Conservation (phyloP, 345 rosid genomes). For the Garcia nutans region DNA sequence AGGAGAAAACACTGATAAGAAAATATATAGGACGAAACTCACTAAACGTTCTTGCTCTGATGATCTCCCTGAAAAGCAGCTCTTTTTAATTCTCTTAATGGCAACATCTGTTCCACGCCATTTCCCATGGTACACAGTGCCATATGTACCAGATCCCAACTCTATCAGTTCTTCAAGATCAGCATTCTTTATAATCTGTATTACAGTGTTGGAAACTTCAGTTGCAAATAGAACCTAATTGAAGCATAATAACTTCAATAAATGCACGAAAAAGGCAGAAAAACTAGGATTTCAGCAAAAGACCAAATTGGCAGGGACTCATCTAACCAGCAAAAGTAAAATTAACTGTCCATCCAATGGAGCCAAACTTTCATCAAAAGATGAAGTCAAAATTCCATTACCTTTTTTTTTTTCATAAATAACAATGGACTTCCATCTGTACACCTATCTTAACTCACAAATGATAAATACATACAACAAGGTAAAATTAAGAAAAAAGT, state of each 20-base stretch:
- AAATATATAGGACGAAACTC: conserved; percentile 25
- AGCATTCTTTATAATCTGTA: conserved; percentile 56
- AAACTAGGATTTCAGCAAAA: neutral
- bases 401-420: neutral
- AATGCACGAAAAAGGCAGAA: neutral
- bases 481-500: neutral
- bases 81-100: conserved; percentile 61
- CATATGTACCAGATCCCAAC: conserved; percentile 71
- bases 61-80: conserved; percentile 59
- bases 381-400: neutral
- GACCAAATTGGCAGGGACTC: neutral
- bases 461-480: neutral
- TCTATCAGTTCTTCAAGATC: conserved; percentile 70
- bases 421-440: neutral
- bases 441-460: neutral
- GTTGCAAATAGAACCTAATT: neutral
- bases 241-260: neutral
- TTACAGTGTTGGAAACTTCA: conserved; percentile 27
- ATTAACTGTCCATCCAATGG: neutral
- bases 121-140: conserved; percentile 73
- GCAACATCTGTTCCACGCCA: conserved; percentile 85
- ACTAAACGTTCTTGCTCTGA: conserved; percentile 72
- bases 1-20: conserved; percentile 1
- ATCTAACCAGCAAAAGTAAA: neutral
- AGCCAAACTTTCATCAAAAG: neutral